Conservation (phyloP, 2,329 filamentous ascomycete species). For the Scedosporium apiospermum region DNA sequence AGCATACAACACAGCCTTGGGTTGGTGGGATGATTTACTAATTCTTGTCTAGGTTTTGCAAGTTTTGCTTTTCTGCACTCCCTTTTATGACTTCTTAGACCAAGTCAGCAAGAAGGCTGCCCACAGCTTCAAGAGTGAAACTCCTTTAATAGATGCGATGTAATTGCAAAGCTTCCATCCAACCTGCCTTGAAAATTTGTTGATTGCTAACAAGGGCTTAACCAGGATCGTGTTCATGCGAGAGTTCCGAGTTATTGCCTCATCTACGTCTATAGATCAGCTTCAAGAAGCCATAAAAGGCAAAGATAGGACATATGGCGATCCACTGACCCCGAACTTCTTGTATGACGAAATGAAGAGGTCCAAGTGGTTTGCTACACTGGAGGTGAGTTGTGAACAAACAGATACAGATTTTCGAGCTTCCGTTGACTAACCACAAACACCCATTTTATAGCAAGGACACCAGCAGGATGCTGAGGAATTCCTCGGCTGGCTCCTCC, state of each 20-base stretch:
- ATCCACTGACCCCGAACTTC: slow-evolving; percentile 86
- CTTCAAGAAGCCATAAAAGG: slow-evolving; percentile 66
- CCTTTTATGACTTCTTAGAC: slow-evolving; percentile 90
- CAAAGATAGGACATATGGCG: slow-evolving; percentile 79
- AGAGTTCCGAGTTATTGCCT: slow-evolving; percentile 80
- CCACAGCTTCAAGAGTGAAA: slow-evolving; percentile 91
- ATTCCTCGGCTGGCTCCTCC: slow-evolving; percentile 86
- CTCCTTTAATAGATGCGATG: slow-evolving; percentile 89
- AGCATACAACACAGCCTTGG: slow-evolving; percentile 9
- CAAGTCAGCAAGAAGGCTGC: slow-evolving; percentile 74
- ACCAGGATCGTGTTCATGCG: slow-evolving; percentile 86
- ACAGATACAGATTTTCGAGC: background rate
- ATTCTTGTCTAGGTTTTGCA: slow-evolving; percentile 65
- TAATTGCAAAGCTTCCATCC: slow-evolving; percentile 30
- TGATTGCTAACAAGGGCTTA: slow-evolving; percentile 6
- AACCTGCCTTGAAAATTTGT: background rate
- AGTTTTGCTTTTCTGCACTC: slow-evolving; percentile 85
- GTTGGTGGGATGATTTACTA: slow-evolving; percentile 16
- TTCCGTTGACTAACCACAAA: background rate
- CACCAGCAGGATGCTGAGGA: slow-evolving; percentile 98
- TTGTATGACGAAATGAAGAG: slow-evolving; percentile 88
- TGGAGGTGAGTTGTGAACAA: slow-evolving; percentile 58
- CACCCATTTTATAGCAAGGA: slow-evolving; percentile 54
- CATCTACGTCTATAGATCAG: slow-evolving; percentile 64
- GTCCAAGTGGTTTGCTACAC: slow-evolving; percentile 79